Evolutionary conservation across 371 early-diverging fungal species (phyloP).

Genomic region (Saksenaea oblongispora): DNA sequence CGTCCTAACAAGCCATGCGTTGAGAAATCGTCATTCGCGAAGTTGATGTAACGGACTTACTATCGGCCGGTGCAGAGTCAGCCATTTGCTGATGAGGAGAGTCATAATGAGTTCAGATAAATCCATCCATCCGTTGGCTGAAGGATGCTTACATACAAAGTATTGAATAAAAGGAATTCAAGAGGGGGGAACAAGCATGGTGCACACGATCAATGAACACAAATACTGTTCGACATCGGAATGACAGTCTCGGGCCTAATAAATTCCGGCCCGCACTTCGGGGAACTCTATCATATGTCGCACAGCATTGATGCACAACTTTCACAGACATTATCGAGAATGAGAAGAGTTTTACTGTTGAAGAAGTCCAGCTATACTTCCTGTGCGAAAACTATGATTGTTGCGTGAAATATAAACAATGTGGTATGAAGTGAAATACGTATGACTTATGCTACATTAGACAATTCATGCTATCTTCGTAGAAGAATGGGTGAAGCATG

Average conservation of each 20-base stretch:
- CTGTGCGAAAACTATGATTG: slow-evolving; percentile 1
- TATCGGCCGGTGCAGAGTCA: slow-evolving; percentile 63
- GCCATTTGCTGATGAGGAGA: slow-evolving; percentile 37
- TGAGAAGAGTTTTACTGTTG: neutral
- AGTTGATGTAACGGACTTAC: slow-evolving; percentile 16
- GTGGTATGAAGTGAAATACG: slow-evolving; percentile 4
- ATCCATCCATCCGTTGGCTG: neutral
- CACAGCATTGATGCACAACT: slow-evolving; percentile 1
- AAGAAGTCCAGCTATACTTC: slow-evolving; percentile 4
- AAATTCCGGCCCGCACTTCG: neutral
- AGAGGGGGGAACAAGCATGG: slow-evolving; percentile 2
- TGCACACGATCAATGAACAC: neutral
- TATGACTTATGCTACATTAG: neutral
- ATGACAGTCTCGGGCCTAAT: neutral
- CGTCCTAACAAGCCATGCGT: slow-evolving; percentile 34
- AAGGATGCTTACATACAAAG: neutral
- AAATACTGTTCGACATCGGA: slow-evolving; percentile 1
- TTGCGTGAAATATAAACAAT: slow-evolving; percentile 4
- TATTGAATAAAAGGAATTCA: slow-evolving; percentile 3
- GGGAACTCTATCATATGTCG: neutral
- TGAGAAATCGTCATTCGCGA: slow-evolving; percentile 5
- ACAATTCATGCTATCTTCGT: slow-evolving; percentile 16
- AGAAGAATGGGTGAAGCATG: slow-evolving; percentile 26
- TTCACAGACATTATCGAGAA: neutral
- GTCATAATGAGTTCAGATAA: neutral